Base-by-base conservation (phyloP, 768 basidiomycete species). In the Amanita pseudoporphyria region DNA sequence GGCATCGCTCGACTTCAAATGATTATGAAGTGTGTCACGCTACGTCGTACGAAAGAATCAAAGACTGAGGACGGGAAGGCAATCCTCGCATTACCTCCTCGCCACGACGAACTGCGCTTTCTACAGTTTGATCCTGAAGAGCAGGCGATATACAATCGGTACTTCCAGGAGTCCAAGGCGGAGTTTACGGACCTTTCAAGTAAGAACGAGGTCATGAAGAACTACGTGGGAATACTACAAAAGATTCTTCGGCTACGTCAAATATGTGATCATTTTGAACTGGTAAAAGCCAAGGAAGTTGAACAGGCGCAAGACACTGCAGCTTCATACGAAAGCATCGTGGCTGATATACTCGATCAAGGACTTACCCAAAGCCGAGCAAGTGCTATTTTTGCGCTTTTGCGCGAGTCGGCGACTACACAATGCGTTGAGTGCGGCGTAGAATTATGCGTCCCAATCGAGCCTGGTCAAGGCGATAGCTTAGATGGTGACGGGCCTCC, bases 181-280 rank as follows among this genome's bases (percentile, higher is more conserved):
- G 88, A 94, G 66, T 97, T 97, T 64, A 81, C 80, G 53, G 82
- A 89, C 60, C 72, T 97, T 55, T 81, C 86, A 26, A 74, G 82
- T 64, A 89, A 86, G 66, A 91, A 94, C 58, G 87, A 92, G 63
- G 85, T 96, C 47, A 89, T 94, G 84, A 96, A 96, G 77, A 97
- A 96, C 62, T 96, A 95, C 61, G 96, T 96, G 56, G 91, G 92
- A 48, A 95, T 99, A 58, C 67, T 99, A 56, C 95, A 97, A 67
- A 93, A 94, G 72, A 89, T 98, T 51, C 72, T 99, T 46, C 88
- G 94, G 19, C 76, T 99, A 40, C 87, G 96, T 47, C 95, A 98
- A 70, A 98, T 98, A 43, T 99, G 96, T 66, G 93, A 97, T 62
- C 95, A 99, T 66, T 89, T 78, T 57, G 90, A 91, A 58, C 76